Evolutionary conservation across 805 yeast species (phyloP).

Genomic region (Candida tammaniensis): DNA sequence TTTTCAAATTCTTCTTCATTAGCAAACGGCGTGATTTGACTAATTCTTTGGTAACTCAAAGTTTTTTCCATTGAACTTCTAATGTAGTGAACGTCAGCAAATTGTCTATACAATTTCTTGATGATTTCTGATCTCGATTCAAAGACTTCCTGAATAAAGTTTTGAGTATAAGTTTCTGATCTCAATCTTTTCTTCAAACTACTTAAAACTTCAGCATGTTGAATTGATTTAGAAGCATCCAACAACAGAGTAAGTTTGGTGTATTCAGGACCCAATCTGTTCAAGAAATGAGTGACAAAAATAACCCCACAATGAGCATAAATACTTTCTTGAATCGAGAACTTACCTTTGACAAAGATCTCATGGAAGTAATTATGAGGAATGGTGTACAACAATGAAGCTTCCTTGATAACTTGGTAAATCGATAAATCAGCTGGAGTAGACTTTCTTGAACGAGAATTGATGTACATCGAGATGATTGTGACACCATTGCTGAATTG

Average conservation of each 20-base stretch:
- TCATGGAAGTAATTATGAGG: slow-evolving; percentile 82
- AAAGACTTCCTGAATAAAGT: slow-evolving; percentile 75
- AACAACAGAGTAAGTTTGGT: slow-evolving; percentile 63
- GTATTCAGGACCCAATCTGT: slow-evolving; percentile 90
- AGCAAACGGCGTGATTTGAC: slow-evolving; percentile 72
- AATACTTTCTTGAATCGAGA: slow-evolving; percentile 90
- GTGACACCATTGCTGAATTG: slow-evolving; percentile 89
- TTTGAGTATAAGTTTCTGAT: slow-evolving; percentile 89
- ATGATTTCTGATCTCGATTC: slow-evolving; percentile 67
- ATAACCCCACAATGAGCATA: slow-evolving; percentile 93
- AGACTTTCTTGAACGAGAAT: slow-evolving; percentile 38
- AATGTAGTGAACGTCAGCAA: slow-evolving; percentile 87
- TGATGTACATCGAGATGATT: slow-evolving; percentile 81
- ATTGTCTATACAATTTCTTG: slow-evolving; percentile 81
- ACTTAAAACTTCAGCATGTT: slow-evolving; percentile 71
- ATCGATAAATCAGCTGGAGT: slow-evolving; percentile 69
- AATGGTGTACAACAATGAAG: slow-evolving; percentile 84
- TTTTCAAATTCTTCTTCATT: slow-evolving; percentile 72
- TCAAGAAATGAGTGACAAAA: slow-evolving; percentile 91
- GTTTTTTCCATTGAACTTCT: slow-evolving; percentile 71
- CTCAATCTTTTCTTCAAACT: slow-evolving; percentile 85
- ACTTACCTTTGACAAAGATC: slow-evolving; percentile 66
- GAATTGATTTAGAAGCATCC: slow-evolving; percentile 57
- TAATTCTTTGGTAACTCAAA: slow-evolving; percentile 79
- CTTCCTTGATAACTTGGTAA: slow-evolving; percentile 89